Conservation (phyloP, 2,329 filamentous ascomycete genomes). For the Sarocladium brachiariae region DNA sequence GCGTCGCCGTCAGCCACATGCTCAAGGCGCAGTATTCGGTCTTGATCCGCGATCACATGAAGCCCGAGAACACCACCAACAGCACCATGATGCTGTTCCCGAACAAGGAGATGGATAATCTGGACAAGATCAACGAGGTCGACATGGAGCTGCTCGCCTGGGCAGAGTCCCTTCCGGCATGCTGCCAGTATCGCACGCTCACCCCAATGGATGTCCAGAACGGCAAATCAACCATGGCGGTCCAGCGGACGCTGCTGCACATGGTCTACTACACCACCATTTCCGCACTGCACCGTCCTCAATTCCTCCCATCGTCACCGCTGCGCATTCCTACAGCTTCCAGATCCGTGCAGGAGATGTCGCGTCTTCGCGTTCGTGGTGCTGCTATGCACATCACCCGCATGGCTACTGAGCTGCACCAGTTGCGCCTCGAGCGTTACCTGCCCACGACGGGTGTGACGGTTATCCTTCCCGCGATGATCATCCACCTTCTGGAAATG, state of each 20-base stretch:
- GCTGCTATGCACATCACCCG: constrained; percentile 80
- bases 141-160: constrained; percentile 74
- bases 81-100: constrained; percentile 85
- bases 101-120: constrained; percentile 78
- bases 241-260: constrained; percentile 81
- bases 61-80: constrained; percentile 67
- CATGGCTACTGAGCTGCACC: constrained; percentile 71
- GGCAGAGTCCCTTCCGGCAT: constrained; percentile 63
- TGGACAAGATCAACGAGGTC: constrained; percentile 70
- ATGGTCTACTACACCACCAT: constrained; percentile 92
- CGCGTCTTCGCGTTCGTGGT: constrained; percentile 73
- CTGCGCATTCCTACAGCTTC: constrained; percentile 43
- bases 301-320: constrained; percentile 73
- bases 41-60: constrained; percentile 74
- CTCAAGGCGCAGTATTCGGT: constrained; percentile 89
- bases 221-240: constrained; percentile 50
- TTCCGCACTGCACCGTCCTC: constrained; percentile 83
- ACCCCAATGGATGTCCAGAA: constrained; percentile 49
- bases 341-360: constrained; percentile 72
- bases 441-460: constrained; percentile 88
- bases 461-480: constrained; percentile 84
- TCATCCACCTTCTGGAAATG: constrained; percentile 88
- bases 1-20: constrained; percentile 82
- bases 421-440: constrained; percentile 65
- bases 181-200: constrained; percentile 60